phyloP scores from a whole-genome alignment of 2,329 filamentous ascomycete genomes.

The Diaporthe destruens region DNA sequence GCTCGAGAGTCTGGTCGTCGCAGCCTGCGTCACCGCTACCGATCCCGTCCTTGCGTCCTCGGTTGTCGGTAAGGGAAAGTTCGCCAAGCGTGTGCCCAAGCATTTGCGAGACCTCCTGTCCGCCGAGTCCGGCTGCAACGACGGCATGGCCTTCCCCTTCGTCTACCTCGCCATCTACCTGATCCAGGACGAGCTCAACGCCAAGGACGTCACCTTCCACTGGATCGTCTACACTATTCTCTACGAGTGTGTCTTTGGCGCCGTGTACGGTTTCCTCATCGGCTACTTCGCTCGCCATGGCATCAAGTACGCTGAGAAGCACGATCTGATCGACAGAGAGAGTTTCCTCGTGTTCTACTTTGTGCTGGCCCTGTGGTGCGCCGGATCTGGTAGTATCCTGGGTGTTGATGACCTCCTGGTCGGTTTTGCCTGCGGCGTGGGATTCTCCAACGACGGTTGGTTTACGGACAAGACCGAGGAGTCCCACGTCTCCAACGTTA shows the following conservation, averaged over 20 bases:
- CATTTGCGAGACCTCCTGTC: slow-evolving; percentile 96
- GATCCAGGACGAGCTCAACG: slow-evolving; percentile 81
- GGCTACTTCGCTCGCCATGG: slow-evolving; percentile 92
- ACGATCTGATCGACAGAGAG: slow-evolving; percentile 91
- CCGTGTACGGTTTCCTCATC: slow-evolving; percentile 86
- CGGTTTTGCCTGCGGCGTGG: slow-evolving; percentile 95
- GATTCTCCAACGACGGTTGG: slow-evolving; percentile 99
- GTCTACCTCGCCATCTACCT: slow-evolving; percentile 93
- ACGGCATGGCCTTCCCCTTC: slow-evolving; percentile 99
- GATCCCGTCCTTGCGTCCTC: slow-evolving; percentile 97
- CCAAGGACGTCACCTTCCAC: slow-evolving; percentile 79
- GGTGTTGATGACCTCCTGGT: slow-evolving; percentile 95
- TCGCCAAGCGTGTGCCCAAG: slow-evolving; percentile 96
- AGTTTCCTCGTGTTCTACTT: slow-evolving; percentile 99
- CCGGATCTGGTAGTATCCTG: slow-evolving; percentile 90
- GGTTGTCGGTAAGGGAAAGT: slow-evolving; percentile 98
- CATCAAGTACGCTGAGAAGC: slow-evolving; percentile 88
- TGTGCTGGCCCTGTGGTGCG: slow-evolving; percentile 93
- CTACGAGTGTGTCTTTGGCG: slow-evolving; percentile 96
- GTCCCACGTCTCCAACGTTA: slow-evolving; percentile 98
- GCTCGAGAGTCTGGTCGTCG: slow-evolving; percentile 88
- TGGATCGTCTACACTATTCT: slow-evolving; percentile 92
- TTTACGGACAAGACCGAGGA: slow-evolving; percentile 98
- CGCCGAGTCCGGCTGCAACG: slow-evolving; percentile 97
- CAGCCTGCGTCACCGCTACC: slow-evolving; percentile 96